Evolutionary conservation across 164 flowering plant species (phyloP).

Genomic region (Kalanchoe fedtschenkoi): DNA sequence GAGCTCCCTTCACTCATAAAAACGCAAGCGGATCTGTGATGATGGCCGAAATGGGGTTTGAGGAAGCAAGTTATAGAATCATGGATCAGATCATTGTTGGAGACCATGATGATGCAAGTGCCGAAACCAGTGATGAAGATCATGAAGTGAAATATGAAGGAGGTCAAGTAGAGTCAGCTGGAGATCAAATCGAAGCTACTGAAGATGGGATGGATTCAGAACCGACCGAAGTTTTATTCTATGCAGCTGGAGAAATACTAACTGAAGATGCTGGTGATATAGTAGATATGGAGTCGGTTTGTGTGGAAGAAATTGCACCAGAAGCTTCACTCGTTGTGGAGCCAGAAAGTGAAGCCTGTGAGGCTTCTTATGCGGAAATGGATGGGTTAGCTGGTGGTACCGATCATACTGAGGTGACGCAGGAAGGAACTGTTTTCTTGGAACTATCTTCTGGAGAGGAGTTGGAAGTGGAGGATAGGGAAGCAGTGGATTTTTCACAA

Average conservation of each 20-base stretch:
- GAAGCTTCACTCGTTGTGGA: conserved; percentile 3
- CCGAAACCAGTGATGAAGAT: neutral
- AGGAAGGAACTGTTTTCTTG: neutral
- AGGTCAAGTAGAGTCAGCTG: neutral
- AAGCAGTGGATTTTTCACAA: neutral
- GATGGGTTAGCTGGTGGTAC: neutral
- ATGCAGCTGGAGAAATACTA: neutral
- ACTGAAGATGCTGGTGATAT: neutral
- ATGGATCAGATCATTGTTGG: neutral
- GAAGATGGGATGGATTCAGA: neutral
- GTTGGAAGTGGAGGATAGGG: neutral
- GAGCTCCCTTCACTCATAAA: conserved; percentile 3
- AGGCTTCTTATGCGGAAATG: neutral
- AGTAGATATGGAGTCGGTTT: neutral
- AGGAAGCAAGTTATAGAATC: neutral
- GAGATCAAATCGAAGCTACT: neutral
- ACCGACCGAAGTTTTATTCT: neutral
- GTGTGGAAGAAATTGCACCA: neutral
- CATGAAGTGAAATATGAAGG: too few relatives aligned
- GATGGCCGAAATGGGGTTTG: neutral
- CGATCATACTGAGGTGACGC: neutral
- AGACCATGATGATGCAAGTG: neutral
- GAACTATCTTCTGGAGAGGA: neutral
- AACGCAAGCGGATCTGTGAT: conserved; percentile 4
- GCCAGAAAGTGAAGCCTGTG: neutral